Evolutionary conservation across 345 rosid genomes (phyloP).

Genomic region (Eucalyptus leucophloia): DNA sequence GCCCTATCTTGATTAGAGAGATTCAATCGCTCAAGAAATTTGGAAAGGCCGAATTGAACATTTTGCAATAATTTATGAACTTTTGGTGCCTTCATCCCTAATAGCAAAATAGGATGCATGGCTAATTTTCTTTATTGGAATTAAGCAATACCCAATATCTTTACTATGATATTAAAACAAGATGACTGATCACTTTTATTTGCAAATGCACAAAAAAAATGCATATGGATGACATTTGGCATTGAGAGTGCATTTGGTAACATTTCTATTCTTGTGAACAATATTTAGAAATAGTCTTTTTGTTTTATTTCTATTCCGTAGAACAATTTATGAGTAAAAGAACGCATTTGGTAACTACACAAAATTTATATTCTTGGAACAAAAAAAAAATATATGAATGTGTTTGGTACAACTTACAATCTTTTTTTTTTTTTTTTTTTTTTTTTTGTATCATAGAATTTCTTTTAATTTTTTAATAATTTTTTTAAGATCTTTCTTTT

Average conservation of each 20-base stretch:
- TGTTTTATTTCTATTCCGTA: too few relatives aligned
- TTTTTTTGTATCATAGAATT: too few relatives aligned
- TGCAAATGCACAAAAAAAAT: rapidly evolving
- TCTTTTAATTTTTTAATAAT: too few relatives aligned
- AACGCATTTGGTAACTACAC: rapidly evolving
- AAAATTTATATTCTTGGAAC: rapidly evolving
- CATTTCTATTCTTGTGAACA: too few relatives aligned
- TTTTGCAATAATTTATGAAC: too few relatives aligned
- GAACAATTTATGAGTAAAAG: rapidly evolving
- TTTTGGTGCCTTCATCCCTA: background rate
- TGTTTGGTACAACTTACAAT: too few relatives aligned
- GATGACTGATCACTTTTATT: rapidly evolving
- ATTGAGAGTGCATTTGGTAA: too few relatives aligned
- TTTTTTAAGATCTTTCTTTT: rapidly evolving
- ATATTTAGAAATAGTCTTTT: too few relatives aligned
- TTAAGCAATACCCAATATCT: background rate
- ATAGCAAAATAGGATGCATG: background rate
- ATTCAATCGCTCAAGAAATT: background rate
- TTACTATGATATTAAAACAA: too few relatives aligned
- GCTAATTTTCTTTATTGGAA: background rate
- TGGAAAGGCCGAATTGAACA: background rate
- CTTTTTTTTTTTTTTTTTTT: too few relatives aligned
- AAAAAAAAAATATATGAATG: too few relatives aligned
- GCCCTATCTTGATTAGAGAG: too few relatives aligned
- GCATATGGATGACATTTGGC: background rate